Evolutionary conservation across 2,329 filamentous ascomycete genomes (phyloP).

Genomic region (Tolypocladium ovalisporum): DNA sequence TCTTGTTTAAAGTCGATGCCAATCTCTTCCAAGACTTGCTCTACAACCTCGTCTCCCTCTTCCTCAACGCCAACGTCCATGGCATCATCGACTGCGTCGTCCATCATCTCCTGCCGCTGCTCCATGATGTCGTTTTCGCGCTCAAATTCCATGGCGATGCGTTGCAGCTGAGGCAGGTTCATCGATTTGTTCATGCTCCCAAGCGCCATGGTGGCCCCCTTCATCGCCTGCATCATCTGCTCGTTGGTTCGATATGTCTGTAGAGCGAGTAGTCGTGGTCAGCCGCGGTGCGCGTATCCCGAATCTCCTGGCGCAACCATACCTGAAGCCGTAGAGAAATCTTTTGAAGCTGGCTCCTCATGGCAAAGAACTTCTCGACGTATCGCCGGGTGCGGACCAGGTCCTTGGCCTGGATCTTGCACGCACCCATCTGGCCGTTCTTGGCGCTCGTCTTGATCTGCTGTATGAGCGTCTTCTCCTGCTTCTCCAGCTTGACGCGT

Average conservation of each 20-base stretch:
- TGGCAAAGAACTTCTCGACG: constrained; percentile 96
- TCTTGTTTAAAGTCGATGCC: constrained; percentile 84
- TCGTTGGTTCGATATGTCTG: constrained; percentile 97
- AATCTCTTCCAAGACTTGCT: constrained; percentile 93
- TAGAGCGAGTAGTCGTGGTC: constrained; percentile 3
- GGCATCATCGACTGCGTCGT: constrained; percentile 94
- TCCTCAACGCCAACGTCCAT: constrained; percentile 86
- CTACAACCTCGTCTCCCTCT: constrained; percentile 92
- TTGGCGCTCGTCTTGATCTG: constrained; percentile 99
- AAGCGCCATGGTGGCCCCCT: constrained; percentile 83
- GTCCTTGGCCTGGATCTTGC: constrained; percentile 97
- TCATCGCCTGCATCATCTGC: constrained; percentile 99
- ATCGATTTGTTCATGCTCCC: constrained; percentile 97
- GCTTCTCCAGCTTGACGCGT: constrained; percentile 90
- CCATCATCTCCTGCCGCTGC: constrained; percentile 98
- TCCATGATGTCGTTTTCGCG: constrained; percentile 99
- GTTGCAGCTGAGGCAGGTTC: constrained; percentile 90
- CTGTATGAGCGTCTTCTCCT: constrained; percentile 91
- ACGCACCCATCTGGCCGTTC: constrained; percentile 95
- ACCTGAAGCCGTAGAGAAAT: constrained; percentile 93
- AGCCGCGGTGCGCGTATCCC: not conserved
- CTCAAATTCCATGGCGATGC: constrained; percentile 98
- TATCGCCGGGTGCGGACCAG: constrained; percentile 87
- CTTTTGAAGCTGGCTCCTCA: constrained; percentile 94
- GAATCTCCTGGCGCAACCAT: constrained; percentile 7